Conservation (phyloP, 805 yeast species). For the Candida michaelii region DNA sequence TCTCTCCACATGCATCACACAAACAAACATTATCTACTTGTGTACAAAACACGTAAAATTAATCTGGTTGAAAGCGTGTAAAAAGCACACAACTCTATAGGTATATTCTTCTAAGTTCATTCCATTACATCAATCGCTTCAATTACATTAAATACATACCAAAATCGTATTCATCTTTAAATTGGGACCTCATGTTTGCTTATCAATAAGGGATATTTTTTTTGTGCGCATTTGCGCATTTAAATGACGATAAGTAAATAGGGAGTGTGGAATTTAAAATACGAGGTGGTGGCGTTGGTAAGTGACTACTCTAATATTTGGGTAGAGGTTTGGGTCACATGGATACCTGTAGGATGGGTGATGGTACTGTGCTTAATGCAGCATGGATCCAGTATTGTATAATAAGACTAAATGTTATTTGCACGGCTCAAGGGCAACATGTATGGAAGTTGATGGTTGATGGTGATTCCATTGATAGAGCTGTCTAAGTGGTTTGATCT, state of each 20-base stretch:
- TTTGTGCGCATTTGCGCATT: conserved; percentile 1
- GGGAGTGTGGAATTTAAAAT: neutral
- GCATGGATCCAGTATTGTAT: too few relatives aligned
- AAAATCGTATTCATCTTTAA: conserved; percentile 93
- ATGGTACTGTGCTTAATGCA: too few relatives aligned
- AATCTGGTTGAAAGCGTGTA: neutral
- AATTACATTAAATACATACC: conserved; percentile 7
- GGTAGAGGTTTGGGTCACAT: too few relatives aligned
- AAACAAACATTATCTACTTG: conserved; percentile 2
- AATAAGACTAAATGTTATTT: too few relatives aligned
- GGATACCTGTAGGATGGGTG: too few relatives aligned
- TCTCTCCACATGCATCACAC: neutral
- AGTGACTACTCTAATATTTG: too few relatives aligned
- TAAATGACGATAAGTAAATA: conserved; percentile 6
- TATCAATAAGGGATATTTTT: conserved; percentile 10
- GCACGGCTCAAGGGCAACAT: too few relatives aligned
- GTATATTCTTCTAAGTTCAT: too few relatives aligned
- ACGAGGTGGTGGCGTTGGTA: neutral
- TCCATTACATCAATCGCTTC: conserved; percentile 4
- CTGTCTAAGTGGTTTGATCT: too few relatives aligned
- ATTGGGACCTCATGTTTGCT: conserved; percentile 76
- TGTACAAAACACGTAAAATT: conserved; percentile 3
- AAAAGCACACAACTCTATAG: neutral
- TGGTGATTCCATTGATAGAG: too few relatives aligned
- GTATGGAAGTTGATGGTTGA: too few relatives aligned